A percentile compares a stretch with the other conserved stretches of the same genome.
phyloP scores from a whole-genome alignment of 1,284 basidiomycete genomes.

The Ganoderma lucidum region DNA sequence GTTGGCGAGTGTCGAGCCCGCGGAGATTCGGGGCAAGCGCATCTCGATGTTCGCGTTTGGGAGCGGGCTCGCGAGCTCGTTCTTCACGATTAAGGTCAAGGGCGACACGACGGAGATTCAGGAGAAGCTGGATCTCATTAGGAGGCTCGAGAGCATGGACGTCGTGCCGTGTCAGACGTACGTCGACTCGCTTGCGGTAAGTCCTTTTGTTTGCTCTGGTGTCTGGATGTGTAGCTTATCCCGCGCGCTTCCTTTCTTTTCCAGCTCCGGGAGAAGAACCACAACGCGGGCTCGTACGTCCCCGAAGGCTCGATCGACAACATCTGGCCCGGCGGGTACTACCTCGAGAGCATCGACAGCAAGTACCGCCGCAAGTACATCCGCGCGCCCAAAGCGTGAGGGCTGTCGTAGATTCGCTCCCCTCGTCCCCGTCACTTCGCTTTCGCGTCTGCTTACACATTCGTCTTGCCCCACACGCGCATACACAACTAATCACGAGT shows the following conservation, averaged over 20 bases:
- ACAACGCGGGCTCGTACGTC: slow-evolving; percentile 89
- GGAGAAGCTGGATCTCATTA: slow-evolving; percentile 81
- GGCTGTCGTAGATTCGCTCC: background rate
- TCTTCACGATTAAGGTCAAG: slow-evolving; percentile 88
- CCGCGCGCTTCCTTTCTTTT: background rate
- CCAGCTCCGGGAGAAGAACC: slow-evolving; percentile 95
- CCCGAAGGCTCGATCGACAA: slow-evolving; percentile 90
- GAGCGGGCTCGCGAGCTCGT: slow-evolving; percentile 89
- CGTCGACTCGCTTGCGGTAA: slow-evolving; percentile 77
- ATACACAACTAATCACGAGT: background rate
- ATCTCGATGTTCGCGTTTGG: slow-evolving; percentile 96
- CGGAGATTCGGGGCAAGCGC: slow-evolving; percentile 79
- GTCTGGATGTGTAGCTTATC: slow-evolving; percentile 2
- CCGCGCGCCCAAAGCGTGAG: slow-evolving; percentile 40
- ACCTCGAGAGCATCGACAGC: slow-evolving; percentile 91
- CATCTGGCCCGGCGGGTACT: slow-evolving; percentile 95
- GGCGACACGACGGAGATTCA: slow-evolving; percentile 86
- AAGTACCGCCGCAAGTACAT: slow-evolving; percentile 93
- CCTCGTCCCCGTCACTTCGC: background rate
- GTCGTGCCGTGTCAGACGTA: slow-evolving; percentile 92
- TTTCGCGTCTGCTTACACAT: background rate
- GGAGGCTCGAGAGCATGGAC: slow-evolving; percentile 86
- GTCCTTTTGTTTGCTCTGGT: slow-evolving; percentile 19
- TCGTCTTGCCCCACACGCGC: background rate
- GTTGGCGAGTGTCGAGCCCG: slow-evolving; percentile 73